Conservation (phyloP, 495 filamentous ascomycete genomes). For the Chaetomium cochliodes region DNA sequence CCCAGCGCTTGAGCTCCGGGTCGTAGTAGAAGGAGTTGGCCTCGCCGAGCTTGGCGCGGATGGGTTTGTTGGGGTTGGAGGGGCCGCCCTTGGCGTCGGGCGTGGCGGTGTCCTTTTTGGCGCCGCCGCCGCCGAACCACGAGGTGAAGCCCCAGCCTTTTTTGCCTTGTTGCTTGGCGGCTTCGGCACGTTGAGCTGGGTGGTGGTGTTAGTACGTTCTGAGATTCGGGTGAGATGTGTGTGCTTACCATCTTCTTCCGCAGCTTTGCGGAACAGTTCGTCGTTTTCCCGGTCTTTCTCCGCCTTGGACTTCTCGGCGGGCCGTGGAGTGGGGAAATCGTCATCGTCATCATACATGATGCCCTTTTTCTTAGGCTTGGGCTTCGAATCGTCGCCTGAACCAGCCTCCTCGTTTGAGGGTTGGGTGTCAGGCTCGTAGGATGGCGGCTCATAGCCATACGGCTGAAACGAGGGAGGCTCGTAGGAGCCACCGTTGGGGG, state of each 20-base stretch:
- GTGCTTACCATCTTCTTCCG: constrained; percentile 75
- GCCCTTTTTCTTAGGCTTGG: constrained; percentile 68
- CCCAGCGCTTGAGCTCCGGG: constrained; percentile 90
- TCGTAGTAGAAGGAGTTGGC: constrained; percentile 92
- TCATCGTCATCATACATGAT: constrained; percentile 79
- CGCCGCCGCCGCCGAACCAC: constrained; percentile 67
- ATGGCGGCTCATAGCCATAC: constrained; percentile 55
- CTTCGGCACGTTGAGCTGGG: constrained; percentile 44
- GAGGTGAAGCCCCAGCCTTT: constrained; percentile 80
- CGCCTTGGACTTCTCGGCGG: constrained; percentile 51
- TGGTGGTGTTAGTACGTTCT: constrained; percentile 22
- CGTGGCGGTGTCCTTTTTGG: constrained; percentile 59
- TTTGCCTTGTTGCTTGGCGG: constrained; percentile 50
- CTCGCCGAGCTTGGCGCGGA: constrained; percentile 93
- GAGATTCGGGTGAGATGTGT: not conserved
- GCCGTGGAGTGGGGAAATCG: constrained; percentile 42
- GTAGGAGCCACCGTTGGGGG: constrained; percentile 39
- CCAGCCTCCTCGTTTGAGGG: constrained; percentile 40
- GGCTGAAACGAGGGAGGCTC: constrained; percentile 53
- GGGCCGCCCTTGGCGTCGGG: constrained; percentile 17
- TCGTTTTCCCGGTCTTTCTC: constrained; percentile 63
- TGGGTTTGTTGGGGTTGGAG: constrained; percentile 63
- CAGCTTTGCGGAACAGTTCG: constrained; percentile 77
- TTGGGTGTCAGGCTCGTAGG: constrained; percentile 53
- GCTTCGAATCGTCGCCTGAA: constrained; percentile 44